phyloP scores from a whole-genome alignment of 1,284 basidiomycete genomes.

The Cryptococcus sp. region DNA sequence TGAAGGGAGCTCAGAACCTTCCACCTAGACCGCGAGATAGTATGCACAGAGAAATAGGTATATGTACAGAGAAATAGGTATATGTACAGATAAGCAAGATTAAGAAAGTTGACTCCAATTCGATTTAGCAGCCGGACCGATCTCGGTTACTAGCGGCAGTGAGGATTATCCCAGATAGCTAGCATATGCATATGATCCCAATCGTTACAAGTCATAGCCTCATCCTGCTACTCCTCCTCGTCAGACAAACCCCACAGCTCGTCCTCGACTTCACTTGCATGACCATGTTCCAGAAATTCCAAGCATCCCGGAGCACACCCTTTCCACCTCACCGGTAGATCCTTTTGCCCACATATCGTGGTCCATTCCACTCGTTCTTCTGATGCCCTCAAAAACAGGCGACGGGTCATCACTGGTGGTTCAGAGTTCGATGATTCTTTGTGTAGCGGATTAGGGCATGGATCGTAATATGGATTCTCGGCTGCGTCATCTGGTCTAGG shows the following conservation, averaged over 20 bases:
- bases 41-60: too few relatives aligned
- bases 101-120: too few relatives aligned
- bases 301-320: slow-evolving; percentile 46
- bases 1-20: too few relatives aligned
- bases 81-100: too few relatives aligned
- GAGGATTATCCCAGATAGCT: too few relatives aligned
- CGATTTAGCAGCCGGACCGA: too few relatives aligned
- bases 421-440: slow-evolving; percentile 3
- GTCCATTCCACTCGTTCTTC: slow-evolving; percentile 46
- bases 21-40: too few relatives aligned
- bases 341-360: slow-evolving; percentile 22
- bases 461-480: slow-evolving; percentile 38
- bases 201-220: too few relatives aligned
- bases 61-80: too few relatives aligned
- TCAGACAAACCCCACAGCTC: slow-evolving; percentile 23
- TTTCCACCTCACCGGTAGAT: slow-evolving; percentile 39
- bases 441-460: slow-evolving; percentile 43
- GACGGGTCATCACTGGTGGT: slow-evolving; percentile 10
- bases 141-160: too few relatives aligned
- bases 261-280: slow-evolving; percentile 28
- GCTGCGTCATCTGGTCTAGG: slow-evolving; percentile 38
- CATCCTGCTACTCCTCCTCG: slow-evolving; percentile 1
- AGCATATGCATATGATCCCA: too few relatives aligned
- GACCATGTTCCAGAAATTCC: slow-evolving; percentile 34
- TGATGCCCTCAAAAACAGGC: slow-evolving; percentile 39